A percentile compares a stretch with the other conserved stretches of the same genome.
Evolutionary conservation across 2,329 filamentous ascomycete species (phyloP).

Genomic region (Pestalotiopsis sp.): DNA sequence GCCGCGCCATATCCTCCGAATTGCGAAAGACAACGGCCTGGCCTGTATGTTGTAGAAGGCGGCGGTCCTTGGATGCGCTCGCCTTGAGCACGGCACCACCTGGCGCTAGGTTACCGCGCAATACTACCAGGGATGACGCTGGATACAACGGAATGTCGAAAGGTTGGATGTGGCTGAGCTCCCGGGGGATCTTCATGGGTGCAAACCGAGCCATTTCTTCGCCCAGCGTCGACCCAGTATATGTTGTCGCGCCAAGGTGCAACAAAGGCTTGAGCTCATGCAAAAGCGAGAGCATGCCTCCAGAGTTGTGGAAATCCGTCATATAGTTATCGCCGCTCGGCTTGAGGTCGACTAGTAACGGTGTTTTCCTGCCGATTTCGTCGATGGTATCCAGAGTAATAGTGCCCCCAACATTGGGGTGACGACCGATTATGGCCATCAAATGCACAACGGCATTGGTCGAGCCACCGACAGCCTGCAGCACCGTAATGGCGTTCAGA

Average conservation of each 20-base stretch:
- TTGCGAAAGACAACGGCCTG: constrained; percentile 69
- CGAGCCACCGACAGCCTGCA: constrained; percentile 82
- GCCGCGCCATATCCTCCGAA: constrained; percentile 73
- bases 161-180: constrained; percentile 61
- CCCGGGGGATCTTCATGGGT: constrained; percentile 49
- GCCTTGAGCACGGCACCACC: constrained; percentile 88
- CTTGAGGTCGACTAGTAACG: constrained; percentile 81
- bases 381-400: constrained; percentile 79
- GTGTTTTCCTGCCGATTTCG: constrained; percentile 74
- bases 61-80: constrained; percentile 79
- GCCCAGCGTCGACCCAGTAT: constrained; percentile 83
- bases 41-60: constrained; percentile 47
- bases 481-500: constrained; percentile 83
- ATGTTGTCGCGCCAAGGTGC: constrained; percentile 74
- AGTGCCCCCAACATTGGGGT: constrained; percentile 62
- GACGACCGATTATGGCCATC: constrained; percentile 78
- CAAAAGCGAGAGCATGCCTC: constrained; percentile 81
- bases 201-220: constrained; percentile 76
- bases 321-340: constrained; percentile 86
- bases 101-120: constrained; percentile 82
- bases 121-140: constrained; percentile 78
- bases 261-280: constrained; percentile 77
- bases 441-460: constrained; percentile 87
- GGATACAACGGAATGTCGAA: constrained; percentile 68
- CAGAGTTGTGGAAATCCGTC: constrained; percentile 87